Evolutionary conservation across 2,329 filamentous ascomycete genomes (phyloP).

Genomic region (Claviceps fusiformis): DNA sequence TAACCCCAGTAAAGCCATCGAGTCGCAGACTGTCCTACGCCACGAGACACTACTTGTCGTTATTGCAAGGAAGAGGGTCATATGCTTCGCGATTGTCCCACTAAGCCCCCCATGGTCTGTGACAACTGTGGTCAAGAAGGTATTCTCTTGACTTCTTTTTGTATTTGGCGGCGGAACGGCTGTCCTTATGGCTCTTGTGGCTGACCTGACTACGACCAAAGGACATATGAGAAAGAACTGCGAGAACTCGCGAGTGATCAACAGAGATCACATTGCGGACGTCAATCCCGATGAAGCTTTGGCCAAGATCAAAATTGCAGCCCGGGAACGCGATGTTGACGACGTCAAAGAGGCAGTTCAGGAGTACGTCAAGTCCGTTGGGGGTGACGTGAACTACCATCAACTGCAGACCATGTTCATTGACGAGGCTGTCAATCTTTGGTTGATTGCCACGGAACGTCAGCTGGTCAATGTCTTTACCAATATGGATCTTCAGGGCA

Average conservation of each 20-base stretch:
- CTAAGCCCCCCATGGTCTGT: constrained; percentile 41
- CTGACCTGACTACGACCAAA: constrained; percentile 18
- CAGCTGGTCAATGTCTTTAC: constrained; percentile 43
- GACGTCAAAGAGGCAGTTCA: constrained; percentile 46
- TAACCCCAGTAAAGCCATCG: constrained; percentile 14
- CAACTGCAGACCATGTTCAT: constrained; percentile 51
- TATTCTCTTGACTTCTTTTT: constrained; percentile 15
- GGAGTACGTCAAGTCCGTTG: constrained; percentile 45
- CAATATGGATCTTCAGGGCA: constrained; percentile 60
- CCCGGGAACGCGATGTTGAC: constrained; percentile 42
- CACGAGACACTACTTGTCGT: constrained; percentile 22
- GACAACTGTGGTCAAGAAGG: constrained; percentile 49
- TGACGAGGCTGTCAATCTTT: constrained; percentile 36
- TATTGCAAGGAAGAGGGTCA: constrained; percentile 39
- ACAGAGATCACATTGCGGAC: constrained; percentile 35
- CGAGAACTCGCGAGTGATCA: constrained; percentile 44
- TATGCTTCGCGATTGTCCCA: constrained; percentile 48
- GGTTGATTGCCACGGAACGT: constrained; percentile 50
- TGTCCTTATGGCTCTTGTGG: neutral
- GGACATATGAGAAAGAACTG: constrained; percentile 45
- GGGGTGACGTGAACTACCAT: constrained; percentile 41
- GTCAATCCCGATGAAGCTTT: constrained; percentile 43
- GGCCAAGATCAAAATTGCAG: constrained; percentile 38
- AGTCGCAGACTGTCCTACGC: constrained; percentile 22
- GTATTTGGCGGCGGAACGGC: too few species aligned